phyloP scores from a whole-genome alignment of 257 asterid species.

The Galeopsis tetrahit region DNA sequence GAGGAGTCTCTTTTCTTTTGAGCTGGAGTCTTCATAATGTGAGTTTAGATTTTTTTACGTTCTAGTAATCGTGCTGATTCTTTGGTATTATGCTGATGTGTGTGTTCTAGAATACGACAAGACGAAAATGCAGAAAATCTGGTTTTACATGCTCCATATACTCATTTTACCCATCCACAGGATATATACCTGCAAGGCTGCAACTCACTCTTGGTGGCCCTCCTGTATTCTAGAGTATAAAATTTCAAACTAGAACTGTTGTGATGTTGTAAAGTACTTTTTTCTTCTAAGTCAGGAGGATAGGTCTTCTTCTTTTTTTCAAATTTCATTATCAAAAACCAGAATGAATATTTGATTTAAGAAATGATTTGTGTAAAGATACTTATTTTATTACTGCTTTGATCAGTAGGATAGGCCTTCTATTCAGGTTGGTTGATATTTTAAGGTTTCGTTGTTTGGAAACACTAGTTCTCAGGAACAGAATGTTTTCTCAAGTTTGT shows the following conservation, averaged over 20 bases:
- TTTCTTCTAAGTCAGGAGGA: constrained; percentile 1
- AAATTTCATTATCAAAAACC: not conserved
- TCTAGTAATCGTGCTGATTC: constrained; percentile 11
- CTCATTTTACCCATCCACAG: not conserved
- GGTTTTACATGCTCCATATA: constrained; percentile 3
- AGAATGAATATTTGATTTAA: not conserved
- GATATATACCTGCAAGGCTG: constrained; percentile 11
- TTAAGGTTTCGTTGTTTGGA: not conserved
- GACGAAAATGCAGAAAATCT: not conserved
- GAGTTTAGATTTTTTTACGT: constrained; percentile 37
- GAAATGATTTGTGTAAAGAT: not conserved
- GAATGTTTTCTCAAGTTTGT: not conserved
- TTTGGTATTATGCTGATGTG: not conserved
- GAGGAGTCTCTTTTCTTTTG: constrained; percentile 68
- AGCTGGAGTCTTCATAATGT: constrained; percentile 52
- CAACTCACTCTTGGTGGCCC: constrained; percentile 10
- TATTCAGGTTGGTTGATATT: constrained; percentile 23
- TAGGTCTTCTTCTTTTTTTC: constrained; percentile 1
- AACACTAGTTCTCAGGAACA: not conserved
- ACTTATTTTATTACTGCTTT: not conserved
- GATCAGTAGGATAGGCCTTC: not conserved
- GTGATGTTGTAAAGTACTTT: not conserved
- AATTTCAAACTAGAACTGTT: not conserved
- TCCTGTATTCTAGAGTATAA: constrained; percentile 6
- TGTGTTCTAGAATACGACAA: not conserved